phyloP scores from a whole-genome alignment of 768 basidiomycete genomes.

The Stropharia rugosoannulata region DNA sequence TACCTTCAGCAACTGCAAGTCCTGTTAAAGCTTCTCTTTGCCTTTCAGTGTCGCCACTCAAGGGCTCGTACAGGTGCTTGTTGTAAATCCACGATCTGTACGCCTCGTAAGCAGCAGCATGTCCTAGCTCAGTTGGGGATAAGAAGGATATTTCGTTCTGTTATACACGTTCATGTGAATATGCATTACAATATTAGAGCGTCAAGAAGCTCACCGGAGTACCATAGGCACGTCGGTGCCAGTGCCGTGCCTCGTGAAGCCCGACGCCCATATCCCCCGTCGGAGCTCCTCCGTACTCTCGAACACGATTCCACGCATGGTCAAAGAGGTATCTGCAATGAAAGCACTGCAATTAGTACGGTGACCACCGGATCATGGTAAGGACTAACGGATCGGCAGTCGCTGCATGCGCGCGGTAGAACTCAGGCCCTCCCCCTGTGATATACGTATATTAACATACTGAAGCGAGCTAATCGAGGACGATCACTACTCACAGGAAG shows the following conservation, averaged over 20 bases:
- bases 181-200: not conserved
- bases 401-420: constrained; percentile 59
- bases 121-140: constrained; percentile 62
- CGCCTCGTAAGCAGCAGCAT: constrained; percentile 79
- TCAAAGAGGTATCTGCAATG: constrained; percentile 56
- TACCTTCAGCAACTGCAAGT: constrained; percentile 73
- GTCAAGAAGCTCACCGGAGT: constrained; percentile 42
- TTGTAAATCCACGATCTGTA: constrained; percentile 67
- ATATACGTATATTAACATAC: constrained; percentile 3
- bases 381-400: constrained; percentile 55
- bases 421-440: constrained; percentile 63
- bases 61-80: constrained; percentile 50
- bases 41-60: constrained; percentile 55
- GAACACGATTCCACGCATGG: constrained; percentile 47
- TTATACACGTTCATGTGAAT: not conserved
- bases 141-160: constrained; percentile 54
- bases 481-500: constrained; percentile 44
- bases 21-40: constrained; percentile 68
- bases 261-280: constrained; percentile 45
- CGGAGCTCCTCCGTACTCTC: constrained; percentile 35
- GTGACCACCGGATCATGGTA: constrained; percentile 12
- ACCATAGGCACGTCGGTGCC: constrained; percentile 68
- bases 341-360: constrained; percentile 17
- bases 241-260: constrained; percentile 58
- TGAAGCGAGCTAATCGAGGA: constrained; percentile 16